Conservation (phyloP, 2,329 filamentous ascomycete species). For the Verticillium klebahnii region DNA sequence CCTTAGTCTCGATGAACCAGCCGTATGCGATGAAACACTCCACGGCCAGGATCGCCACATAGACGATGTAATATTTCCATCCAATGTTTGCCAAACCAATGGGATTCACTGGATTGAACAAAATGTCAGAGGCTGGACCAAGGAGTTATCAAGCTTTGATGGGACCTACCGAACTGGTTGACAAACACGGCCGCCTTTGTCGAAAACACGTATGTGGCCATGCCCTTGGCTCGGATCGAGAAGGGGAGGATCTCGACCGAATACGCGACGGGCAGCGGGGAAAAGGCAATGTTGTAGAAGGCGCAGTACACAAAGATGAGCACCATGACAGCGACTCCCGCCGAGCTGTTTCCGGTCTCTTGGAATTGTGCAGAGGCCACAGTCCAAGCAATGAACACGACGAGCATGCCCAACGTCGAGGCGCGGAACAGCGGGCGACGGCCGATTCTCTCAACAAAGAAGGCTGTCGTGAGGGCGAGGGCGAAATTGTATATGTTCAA, state of each 20-base stretch:
- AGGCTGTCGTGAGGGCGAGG: slow-evolving; percentile 20
- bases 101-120: slow-evolving; percentile 11
- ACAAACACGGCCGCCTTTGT: slow-evolving; percentile 9
- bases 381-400: slow-evolving; percentile 10
- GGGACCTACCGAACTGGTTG: not conserved
- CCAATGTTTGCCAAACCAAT: slow-evolving; percentile 17
- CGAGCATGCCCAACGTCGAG: slow-evolving; percentile 12
- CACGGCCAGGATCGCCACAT: slow-evolving; percentile 10
- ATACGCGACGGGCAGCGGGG: slow-evolving; percentile 11
- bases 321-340: slow-evolving; percentile 20
- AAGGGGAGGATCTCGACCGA: slow-evolving; percentile 24
- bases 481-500: slow-evolving; percentile 17
- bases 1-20: slow-evolving; percentile 5
- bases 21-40: slow-evolving; percentile 1
- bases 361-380: slow-evolving; percentile 10
- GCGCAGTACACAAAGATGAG: slow-evolving; percentile 28
- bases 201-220: slow-evolving; percentile 25
- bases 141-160: not conserved
- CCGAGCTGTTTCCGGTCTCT: slow-evolving; percentile 5
- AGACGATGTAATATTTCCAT: slow-evolving; percentile 18
- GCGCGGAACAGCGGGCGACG: slow-evolving; percentile 17
- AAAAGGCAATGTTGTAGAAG: slow-evolving; percentile 21
- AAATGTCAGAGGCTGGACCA: not conserved
- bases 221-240: slow-evolving; percentile 20
- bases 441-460: slow-evolving; percentile 20